Base-by-base conservation (phyloP, 2,329 filamentous ascomycete genomes). In the Scedosporium dehoogii region DNA sequence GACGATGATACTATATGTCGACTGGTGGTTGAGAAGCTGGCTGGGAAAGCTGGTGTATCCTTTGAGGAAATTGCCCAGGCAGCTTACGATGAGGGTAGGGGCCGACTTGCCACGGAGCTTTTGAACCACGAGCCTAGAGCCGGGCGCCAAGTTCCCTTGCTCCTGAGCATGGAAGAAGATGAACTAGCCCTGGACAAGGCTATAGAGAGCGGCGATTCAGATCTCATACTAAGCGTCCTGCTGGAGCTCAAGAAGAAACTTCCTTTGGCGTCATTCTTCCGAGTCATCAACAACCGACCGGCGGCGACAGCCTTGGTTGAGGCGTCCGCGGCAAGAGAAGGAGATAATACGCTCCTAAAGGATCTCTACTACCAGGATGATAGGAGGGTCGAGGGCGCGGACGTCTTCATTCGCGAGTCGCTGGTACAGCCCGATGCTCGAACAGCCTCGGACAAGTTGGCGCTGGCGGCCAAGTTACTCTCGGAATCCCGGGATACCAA, bases 341-440 rank as follows among this genome's bases (percentile, higher is more conserved):
- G 75, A 21, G 89, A 96, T 69, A 92, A 96, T 68, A 82, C 84
- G 0, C 75, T 99, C 23, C 84, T 99, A 27, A 99, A 97, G 70
- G 94, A 97, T 71, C 79, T 99, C 3, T 99, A 94, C 76, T 99
- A 99, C 72, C 94, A 97, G 75, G 94, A 97, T 69, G 94, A 99
- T 72, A 86, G 93, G 4, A 85, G 92, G 3, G 79, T 92, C 4
- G 94, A 97, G 66, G 92, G 94, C 3, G 90, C 93, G 0, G 89
- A 91, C 63, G 85, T 99, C 1, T 89, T 97, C 64, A 79, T 99
- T 14, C 85, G 86, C 21, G 93, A 99, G 74, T 90, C 92, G 0
- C 79, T 99, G 6, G 77, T 81, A 4, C 90, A 94, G 70, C 81
- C 85, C 0, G 86, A 89, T 65, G 79, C 86, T 27, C 81, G 86